Base-by-base conservation (phyloP, 2,329 filamentous ascomycete species). In the Metarhizium rileyi region DNA sequence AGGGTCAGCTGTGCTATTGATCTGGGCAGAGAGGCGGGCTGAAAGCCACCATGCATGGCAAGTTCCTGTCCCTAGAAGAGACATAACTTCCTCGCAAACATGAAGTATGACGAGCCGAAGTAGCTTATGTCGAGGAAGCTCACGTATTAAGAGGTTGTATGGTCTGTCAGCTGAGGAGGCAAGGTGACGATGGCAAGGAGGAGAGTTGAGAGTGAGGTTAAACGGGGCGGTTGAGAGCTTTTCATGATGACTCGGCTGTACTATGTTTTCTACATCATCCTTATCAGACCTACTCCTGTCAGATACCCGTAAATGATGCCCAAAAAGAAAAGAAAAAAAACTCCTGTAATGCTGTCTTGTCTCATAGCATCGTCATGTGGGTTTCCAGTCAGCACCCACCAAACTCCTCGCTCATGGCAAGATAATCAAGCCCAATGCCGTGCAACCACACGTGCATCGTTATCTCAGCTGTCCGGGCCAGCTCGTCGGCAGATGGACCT, bases 71-170 rank as follows among this genome's bases (percentile, higher is more conserved):
- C n/a, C n/a, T n/a, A n/a, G n/a, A n/a, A n/a, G n/a, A n/a, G n/a
- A n/a, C n/a, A n/a, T n/a, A n/a, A n/a, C n/a, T n/a, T n/a, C n/a
- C n/a, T n/a, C n/a, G n/a, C n/a, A n/a, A n/a, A n/a, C n/a, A 14
- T n/a, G 2, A 76, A 80, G 57, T 57, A 48, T 50, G 49, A 46
- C 8, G n/a, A 25, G 26, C 52, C 35, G 25, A 38, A 44, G 36
- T 26, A 47, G 6, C 40, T 54, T 6, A 16, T 30, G 14, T 22
- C 26, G 18, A n/a, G 22, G 9, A 25, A 38, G 30, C 2, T 52
- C 47, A 7, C 28, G 48, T 3, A 52, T 54, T 38, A 46, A 38
- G n/a, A 48, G 42, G 16, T 43, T 54, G 28, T 50, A 47, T 42
- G 1, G 14, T 25, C 3, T 42, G 4, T 42, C 20, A 25, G 36